A percentile compares a stretch with the other conserved stretches of the same genome.
phyloP scores from a whole-genome alignment of 495 filamentous ascomycete species.

The Lophiotrema nucula region DNA sequence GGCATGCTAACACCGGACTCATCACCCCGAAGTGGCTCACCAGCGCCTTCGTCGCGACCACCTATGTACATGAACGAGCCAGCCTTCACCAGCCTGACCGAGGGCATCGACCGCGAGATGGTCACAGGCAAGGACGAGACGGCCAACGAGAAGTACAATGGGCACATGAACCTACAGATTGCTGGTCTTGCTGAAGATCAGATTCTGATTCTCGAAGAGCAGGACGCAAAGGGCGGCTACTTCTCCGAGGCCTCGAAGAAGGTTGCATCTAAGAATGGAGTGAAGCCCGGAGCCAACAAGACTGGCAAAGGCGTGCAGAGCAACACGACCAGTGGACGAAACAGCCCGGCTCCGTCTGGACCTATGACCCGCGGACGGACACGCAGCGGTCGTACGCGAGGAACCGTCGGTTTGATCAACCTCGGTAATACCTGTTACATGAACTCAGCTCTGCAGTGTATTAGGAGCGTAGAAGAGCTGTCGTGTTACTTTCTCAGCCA shows the following conservation, averaged over 20 bases:
- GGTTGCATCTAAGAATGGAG: conserved; percentile 36
- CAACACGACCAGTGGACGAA: conserved; percentile 54
- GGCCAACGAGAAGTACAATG: conserved; percentile 74
- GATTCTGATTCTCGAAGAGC: conserved; percentile 76
- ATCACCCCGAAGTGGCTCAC: conserved; percentile 54
- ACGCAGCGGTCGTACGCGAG: conserved; percentile 62
- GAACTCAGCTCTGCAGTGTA: conserved; percentile 94
- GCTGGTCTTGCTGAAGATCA: conserved; percentile 67
- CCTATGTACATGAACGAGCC: conserved; percentile 71
- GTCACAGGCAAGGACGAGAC: conserved; percentile 71
- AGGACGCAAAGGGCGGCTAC: conserved; percentile 60
- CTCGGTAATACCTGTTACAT: conserved; percentile 98
- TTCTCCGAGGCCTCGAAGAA: conserved; percentile 55
- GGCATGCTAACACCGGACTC: conserved; percentile 58
- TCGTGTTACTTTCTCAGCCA: conserved; percentile 81
- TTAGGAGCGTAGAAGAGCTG: conserved; percentile 87
- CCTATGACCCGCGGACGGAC: conserved; percentile 65
- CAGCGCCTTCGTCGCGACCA: conserved; percentile 38
- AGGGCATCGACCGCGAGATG: conserved; percentile 66
- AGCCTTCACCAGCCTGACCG: conserved; percentile 66
- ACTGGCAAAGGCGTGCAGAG: conserved; percentile 31
- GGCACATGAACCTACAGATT: conserved; percentile 58
- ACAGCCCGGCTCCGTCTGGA: conserved; percentile 57
- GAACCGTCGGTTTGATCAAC: conserved; percentile 80
- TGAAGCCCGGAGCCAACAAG: conserved; percentile 45